Evolutionary conservation across 1,139 yeast species (phyloP), one percentile per base, ranked within the genome.

Genomic region (Scheffersomyces lignicola): DNA sequence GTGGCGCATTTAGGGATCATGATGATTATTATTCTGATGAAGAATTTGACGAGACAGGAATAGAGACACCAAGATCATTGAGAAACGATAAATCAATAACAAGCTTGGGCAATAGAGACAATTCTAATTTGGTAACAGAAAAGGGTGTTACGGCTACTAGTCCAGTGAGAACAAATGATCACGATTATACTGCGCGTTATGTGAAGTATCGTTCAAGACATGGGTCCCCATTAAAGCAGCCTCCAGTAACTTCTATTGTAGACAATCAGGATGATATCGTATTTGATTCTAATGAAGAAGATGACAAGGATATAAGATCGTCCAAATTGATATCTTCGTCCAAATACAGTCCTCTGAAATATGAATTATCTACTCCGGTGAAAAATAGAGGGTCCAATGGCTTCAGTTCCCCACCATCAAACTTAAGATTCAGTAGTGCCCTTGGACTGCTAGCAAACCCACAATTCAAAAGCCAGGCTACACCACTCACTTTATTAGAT

Each of bases 21-120:
- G 48, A 44, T 18, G 58, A 51, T 18, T 32, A 42, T 21, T 60
- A 54, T 18, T 56, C 57, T 29, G 64, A 58, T 36, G 58, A 55
- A 17, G 59, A 52, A 23, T 56, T 58, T 33, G 64, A 58, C 40
- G 60, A 57, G 23, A 52, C 61, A 5, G 41, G 45, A 11, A 34
- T 51, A 13, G 60, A 53, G 15, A 51, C 58, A 3, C 60, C 61
- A 17, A 45, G 37, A 35, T 31, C 37, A 8, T 24, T 44, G 9
- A 36, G 46, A 35, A 35, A 35, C 10, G 20, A 26, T 16, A 26
- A 26, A 16, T 16, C 29, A 4, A 11, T 26, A 12, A 6, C 28
- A 24, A 24, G 28, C 14, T 9, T 11, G 10, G 16, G n/a, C 14
- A 11, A 5, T 12, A 24, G 16, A 10, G n/a, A 27, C 23, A 31